Conservation (phyloP, 495 filamentous ascomycete genomes). For the Podospora pseudocomata region DNA sequence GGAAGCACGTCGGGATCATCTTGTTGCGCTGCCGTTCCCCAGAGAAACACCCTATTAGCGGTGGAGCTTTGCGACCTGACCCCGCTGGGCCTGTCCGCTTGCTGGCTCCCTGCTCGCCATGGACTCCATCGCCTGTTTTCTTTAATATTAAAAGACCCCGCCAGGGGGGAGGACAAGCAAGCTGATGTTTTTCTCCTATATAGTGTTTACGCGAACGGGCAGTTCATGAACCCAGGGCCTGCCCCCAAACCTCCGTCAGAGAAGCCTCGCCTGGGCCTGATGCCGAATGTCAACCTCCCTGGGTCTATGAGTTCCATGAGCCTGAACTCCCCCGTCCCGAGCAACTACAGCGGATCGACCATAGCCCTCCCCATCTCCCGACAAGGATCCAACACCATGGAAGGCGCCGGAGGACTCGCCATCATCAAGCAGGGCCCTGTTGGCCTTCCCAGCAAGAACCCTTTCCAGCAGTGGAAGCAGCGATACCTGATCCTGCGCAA, state of each 20-base stretch:
- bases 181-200: constrained; percentile 20
- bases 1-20: constrained; percentile 6
- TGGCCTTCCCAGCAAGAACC: constrained; percentile 69
- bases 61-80: constrained; percentile 3
- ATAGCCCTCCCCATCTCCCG: constrained; percentile 64
- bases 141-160: constrained; percentile 12
- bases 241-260: constrained; percentile 87
- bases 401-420: constrained; percentile 59
- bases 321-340: constrained; percentile 58
- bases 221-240: constrained; percentile 96
- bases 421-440: constrained; percentile 76
- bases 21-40: constrained; percentile 7
- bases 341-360: constrained; percentile 59
- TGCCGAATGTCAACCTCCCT: constrained; percentile 65
- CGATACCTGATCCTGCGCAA: constrained; percentile 85
- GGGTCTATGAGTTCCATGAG: constrained; percentile 75
- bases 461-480: constrained; percentile 79
- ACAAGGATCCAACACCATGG: constrained; percentile 49
- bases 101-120: neutral
- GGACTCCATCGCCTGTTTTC: neutral
- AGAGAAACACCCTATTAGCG: constrained; percentile 6
- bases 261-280: constrained; percentile 73
- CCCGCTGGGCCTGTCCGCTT: neutral
- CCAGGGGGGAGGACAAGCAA: constrained; percentile 9
- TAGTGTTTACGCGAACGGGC: constrained; percentile 62